Evolutionary conservation across 2,329 filamentous ascomycete species (phyloP).

Genomic region (Colletotrichum plurivorum): DNA sequence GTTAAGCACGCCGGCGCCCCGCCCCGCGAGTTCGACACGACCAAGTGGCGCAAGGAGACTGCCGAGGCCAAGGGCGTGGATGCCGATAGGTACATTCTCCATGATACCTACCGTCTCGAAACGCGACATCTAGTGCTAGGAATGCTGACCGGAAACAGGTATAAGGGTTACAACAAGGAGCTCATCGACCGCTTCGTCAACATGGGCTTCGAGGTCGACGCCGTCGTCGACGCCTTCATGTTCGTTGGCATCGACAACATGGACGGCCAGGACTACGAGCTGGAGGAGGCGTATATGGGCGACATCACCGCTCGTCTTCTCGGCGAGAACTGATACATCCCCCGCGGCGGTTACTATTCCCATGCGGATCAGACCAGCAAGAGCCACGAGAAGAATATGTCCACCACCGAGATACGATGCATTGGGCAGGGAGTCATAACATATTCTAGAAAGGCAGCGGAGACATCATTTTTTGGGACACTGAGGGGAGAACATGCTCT

Average conservation of each 20-base stretch:
- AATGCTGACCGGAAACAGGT: slow-evolving; percentile 63
- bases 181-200: slow-evolving; percentile 86
- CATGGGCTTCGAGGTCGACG: slow-evolving; percentile 93
- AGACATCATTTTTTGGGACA: background rate
- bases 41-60: slow-evolving; percentile 63
- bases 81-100: slow-evolving; percentile 56
- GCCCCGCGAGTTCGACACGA: slow-evolving; percentile 53
- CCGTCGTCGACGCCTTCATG: slow-evolving; percentile 88
- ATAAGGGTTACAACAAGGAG: slow-evolving; percentile 88
- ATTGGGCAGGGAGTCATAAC: slow-evolving; percentile 30
- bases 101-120: no score
- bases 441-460: slow-evolving; percentile 23
- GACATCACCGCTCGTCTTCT: slow-evolving; percentile 90
- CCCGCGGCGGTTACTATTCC: no score
- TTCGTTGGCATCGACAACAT: slow-evolving; percentile 86
- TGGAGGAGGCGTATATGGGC: slow-evolving; percentile 92
- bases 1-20: slow-evolving; percentile 86
- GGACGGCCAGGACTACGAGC: slow-evolving; percentile 82
- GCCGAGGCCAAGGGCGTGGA: slow-evolving; percentile 68
- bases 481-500: no score
- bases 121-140: background rate
- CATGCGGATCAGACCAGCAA: no score
- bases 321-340: slow-evolving; percentile 72
- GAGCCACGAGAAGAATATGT: background rate
- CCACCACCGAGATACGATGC: slow-evolving; percentile 1